These are phyloP conservation scores for Lignosus rhinocerotis DNA, from an alignment of 1,284 basidiomycete species.

Conservation along the genomic window DNA sequence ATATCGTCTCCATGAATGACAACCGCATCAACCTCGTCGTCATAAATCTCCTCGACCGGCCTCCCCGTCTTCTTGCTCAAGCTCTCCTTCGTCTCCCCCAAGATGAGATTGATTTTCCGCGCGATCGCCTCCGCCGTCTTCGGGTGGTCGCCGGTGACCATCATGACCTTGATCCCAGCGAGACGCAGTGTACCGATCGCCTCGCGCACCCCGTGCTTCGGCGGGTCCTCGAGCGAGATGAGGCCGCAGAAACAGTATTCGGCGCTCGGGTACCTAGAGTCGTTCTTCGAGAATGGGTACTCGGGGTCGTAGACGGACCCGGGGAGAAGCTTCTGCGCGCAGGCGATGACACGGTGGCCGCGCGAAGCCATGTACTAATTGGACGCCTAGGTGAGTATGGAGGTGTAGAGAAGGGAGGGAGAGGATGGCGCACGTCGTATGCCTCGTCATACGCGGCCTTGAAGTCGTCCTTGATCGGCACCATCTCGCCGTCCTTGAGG, in stretches of 20 bases:
- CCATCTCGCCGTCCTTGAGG: constrained; percentile 48
- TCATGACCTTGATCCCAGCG: constrained; percentile 73
- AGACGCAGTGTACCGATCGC: constrained; percentile 67
- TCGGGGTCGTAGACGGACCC: constrained; percentile 45
- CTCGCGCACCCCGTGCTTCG: constrained; percentile 69
- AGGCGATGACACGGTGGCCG: constrained; percentile 70
- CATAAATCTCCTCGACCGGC: constrained; percentile 58
- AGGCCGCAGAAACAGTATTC: constrained; percentile 65
- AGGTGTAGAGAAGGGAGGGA: not conserved
- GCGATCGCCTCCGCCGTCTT: constrained; percentile 73
- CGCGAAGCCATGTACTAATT: constrained; percentile 69
- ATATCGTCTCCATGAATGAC: constrained; percentile 70
- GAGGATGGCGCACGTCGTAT: constrained; percentile 48
- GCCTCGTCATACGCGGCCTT: constrained; percentile 54
- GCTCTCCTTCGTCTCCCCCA: constrained; percentile 64
- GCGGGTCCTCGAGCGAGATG: constrained; percentile 68
- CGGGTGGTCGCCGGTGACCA: constrained; percentile 71
- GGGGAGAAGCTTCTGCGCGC: constrained; percentile 58
- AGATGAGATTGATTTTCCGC: constrained; percentile 64
- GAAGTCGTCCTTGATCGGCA: constrained; percentile 60
- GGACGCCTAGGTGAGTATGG: constrained; percentile 1
- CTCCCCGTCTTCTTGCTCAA: constrained; percentile 55
- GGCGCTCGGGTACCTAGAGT: constrained; percentile 51
- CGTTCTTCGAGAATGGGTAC: constrained; percentile 55
- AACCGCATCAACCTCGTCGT: constrained; percentile 64